Percentiles rank a stretch among this genome's conserved stretches.
Evolutionary conservation across 2,329 filamentous ascomycete species (phyloP).

Genomic region (Byssoonygena ceratinophila): DNA sequence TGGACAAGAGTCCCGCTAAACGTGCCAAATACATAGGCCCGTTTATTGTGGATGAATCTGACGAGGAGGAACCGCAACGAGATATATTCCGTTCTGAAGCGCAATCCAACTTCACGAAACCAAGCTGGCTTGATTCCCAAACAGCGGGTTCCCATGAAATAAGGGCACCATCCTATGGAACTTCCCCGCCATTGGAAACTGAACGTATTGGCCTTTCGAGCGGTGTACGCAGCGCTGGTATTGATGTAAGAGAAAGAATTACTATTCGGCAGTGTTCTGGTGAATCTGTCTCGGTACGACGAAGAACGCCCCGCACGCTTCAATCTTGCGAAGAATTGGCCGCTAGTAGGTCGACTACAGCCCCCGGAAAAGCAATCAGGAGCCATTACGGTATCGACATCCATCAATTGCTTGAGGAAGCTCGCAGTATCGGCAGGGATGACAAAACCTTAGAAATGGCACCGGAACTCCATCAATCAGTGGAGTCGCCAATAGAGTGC

Average conservation of each 20-base stretch:
- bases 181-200: background rate
- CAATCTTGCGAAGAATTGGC: conserved; percentile 45
- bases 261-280: conserved; percentile 42
- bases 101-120: background rate
- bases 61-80: conserved; percentile 26
- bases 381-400: conserved; percentile 90
- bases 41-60: conserved; percentile 35
- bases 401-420: conserved; percentile 66
- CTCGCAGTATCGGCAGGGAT: conserved; percentile 48
- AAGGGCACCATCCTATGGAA: background rate
- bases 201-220: background rate
- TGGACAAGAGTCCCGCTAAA: conserved; percentile 28
- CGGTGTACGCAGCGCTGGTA: background rate
- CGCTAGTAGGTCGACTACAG: conserved; percentile 42
- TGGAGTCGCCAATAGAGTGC: conserved; percentile 22
- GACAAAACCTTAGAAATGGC: conserved; percentile 19
- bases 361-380: conserved; percentile 45
- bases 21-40: conserved; percentile 33
- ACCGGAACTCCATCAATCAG: conserved; percentile 23
- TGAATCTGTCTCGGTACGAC: conserved; percentile 35
- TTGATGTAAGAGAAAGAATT: conserved; percentile 16
- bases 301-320: conserved; percentile 28
- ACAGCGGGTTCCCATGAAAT: background rate
- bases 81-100: background rate
- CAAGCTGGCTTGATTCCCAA: background rate